Conservation (phyloP, 345 rosid species). For the Firmiana major region DNA sequence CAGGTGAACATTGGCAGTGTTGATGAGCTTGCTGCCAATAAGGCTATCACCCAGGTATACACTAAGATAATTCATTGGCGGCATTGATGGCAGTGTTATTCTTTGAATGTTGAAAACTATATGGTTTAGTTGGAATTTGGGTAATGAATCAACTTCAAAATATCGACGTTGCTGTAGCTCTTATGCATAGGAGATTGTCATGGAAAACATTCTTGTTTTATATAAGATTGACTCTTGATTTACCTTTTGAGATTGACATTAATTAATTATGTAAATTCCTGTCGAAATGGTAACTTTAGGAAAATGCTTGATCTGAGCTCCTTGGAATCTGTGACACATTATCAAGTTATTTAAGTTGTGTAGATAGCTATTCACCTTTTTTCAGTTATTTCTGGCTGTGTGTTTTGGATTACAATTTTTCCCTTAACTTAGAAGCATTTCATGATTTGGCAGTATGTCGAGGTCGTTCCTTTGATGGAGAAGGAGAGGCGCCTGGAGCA, state of each 20-base stretch:
- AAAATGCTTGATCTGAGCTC: background rate
- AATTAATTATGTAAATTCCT: background rate
- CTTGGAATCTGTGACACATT: background rate
- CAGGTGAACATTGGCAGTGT: constrained; percentile 97
- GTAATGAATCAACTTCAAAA: background rate
- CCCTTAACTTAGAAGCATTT: background rate
- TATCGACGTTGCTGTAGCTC: background rate
- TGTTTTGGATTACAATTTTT: background rate
- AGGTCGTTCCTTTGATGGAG: constrained; percentile 89
- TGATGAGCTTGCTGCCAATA: constrained; percentile 94
- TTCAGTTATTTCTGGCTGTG: background rate
- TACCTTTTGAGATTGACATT: background rate
- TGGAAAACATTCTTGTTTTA: background rate
- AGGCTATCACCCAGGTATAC: constrained; percentile 91
- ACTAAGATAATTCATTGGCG: constrained; percentile 4
- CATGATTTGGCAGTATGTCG: constrained; percentile 60
- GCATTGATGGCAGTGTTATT: background rate
- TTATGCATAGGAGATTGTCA: background rate
- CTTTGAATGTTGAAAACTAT: background rate
- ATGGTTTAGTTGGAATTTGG: background rate
- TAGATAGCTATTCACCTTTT: background rate
- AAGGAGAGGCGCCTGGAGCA: constrained; percentile 90
- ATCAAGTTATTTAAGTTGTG: background rate
- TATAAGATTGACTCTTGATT: background rate
- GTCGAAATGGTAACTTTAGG: background rate